Percentiles rank a stretch among this genome's conserved stretches.
These are phyloP conservation scores for Puccinia triticina DNA, from an alignment of 1,284 basidiomycete genomes.

Conservation along the genomic window DNA sequence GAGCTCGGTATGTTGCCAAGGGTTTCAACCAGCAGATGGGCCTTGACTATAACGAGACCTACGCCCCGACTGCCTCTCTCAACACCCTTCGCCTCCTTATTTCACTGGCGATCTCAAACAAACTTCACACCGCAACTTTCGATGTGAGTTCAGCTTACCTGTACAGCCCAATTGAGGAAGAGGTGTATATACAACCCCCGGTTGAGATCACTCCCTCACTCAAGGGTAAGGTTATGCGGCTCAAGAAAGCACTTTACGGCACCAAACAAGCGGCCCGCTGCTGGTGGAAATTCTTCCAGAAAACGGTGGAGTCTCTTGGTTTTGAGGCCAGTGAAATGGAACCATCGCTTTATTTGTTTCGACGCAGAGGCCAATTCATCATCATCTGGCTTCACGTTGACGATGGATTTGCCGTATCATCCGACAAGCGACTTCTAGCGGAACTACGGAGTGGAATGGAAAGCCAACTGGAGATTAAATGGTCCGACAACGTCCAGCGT, in stretches of 20 bases:
- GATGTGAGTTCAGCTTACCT: no score
- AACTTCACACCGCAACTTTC: no score
- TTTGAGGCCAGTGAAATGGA: background rate
- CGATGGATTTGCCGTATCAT: constrained; percentile 8
- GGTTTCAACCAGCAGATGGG: no score
- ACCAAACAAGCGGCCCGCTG: no score
- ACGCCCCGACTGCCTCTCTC: constrained; percentile 16
- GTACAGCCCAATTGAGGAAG: no score
- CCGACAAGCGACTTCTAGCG: background rate
- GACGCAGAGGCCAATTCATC: no score
- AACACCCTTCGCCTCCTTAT: constrained; percentile 19
- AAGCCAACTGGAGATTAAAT: constrained; percentile 12
- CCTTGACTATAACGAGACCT: constrained; percentile 18
- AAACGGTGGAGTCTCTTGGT: background rate
- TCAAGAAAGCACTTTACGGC: no score
- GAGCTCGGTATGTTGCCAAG: no score
- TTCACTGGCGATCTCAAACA: background rate
- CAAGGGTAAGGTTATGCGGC: no score
- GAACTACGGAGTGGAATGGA: background rate
- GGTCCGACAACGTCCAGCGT: background rate
- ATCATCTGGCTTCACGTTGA: constrained; percentile 38
- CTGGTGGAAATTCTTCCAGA: background rate
- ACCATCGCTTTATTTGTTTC: constrained; percentile 1
- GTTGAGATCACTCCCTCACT: no score
- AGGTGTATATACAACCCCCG: no score